Conservation (phyloP, 768 basidiomycete genomes). For the Coprinopsis cinerea region DNA sequence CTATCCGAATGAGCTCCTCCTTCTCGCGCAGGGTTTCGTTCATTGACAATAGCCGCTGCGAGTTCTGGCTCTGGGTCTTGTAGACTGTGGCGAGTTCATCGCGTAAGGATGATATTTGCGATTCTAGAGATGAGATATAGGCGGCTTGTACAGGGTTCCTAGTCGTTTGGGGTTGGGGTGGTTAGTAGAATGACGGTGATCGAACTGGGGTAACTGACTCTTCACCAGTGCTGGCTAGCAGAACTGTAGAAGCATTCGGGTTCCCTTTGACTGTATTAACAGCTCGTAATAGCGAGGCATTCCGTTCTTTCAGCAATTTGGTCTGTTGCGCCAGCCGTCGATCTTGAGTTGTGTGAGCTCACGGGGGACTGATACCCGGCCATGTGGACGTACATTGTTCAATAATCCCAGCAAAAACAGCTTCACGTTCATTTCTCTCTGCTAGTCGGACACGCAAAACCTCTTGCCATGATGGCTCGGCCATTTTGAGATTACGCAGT, state of each 20-base stretch:
- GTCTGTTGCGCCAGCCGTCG: slow-evolving; percentile 89
- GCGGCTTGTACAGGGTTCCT: slow-evolving; percentile 85
- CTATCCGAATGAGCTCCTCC: slow-evolving; percentile 79
- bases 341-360: slow-evolving; percentile 43
- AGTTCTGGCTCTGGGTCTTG: slow-evolving; percentile 94
- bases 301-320: slow-evolving; percentile 86
- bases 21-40: slow-evolving; percentile 93
- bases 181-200: slow-evolving; percentile 10
- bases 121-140: slow-evolving; percentile 87
- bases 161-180: slow-evolving; percentile 15
- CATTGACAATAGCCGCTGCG: slow-evolving; percentile 87
- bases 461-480: slow-evolving; percentile 83
- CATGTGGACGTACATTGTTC: slow-evolving; percentile 80
- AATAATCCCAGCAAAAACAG: slow-evolving; percentile 77
- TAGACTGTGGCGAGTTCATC: slow-evolving; percentile 93
- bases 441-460: slow-evolving; percentile 70
- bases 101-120: slow-evolving; percentile 86
- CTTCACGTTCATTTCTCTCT: slow-evolving; percentile 79
- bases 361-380: slow-evolving; percentile 13
- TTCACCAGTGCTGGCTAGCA: slow-evolving; percentile 56
- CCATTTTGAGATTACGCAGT: slow-evolving; percentile 58
- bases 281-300: slow-evolving; percentile 80
- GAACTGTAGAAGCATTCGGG: slow-evolving; percentile 56
- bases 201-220: slow-evolving; percentile 46
- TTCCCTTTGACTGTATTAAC: slow-evolving; percentile 67